phyloP scores from a whole-genome alignment of 1,284 basidiomycete species.

The Albatrellus sp. region DNA sequence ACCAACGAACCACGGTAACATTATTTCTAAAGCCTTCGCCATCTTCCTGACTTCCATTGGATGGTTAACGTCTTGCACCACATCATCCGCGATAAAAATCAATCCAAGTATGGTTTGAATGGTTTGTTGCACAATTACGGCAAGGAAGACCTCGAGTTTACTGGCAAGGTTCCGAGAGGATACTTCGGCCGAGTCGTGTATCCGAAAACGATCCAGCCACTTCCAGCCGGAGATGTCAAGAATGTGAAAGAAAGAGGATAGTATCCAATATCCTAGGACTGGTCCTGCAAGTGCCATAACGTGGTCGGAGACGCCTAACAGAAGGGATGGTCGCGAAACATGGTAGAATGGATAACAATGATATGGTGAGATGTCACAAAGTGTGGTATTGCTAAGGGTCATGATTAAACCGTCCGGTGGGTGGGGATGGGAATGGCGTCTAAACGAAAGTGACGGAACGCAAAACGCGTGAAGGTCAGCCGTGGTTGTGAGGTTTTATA shows the following conservation, averaged over 20 bases:
- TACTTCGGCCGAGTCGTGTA: constrained; percentile 84
- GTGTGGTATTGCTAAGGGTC: too few species aligned
- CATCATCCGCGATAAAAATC: constrained; percentile 52
- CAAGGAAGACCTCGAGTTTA: constrained; percentile 56
- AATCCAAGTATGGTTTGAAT: constrained; percentile 76
- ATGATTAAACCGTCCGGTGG: too few species aligned
- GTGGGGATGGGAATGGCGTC: too few species aligned
- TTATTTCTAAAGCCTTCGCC: constrained; percentile 25
- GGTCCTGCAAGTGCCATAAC: constrained; percentile 67
- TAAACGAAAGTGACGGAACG: too few species aligned
- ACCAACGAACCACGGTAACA: constrained; percentile 32
- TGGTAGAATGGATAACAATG: constrained; percentile 48
- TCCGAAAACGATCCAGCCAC: constrained; percentile 76
- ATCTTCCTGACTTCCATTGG: constrained; percentile 29
- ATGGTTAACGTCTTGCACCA: constrained; percentile 38
- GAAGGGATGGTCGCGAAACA: constrained; percentile 34
- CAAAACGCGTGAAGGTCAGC: too few species aligned
- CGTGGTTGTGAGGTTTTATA: too few species aligned
- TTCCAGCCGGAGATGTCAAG: constrained; percentile 70
- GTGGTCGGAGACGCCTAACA: constrained; percentile 62
- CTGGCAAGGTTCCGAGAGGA: constrained; percentile 69
- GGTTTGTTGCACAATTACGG: constrained; percentile 77
- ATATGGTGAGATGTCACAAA: neutral
- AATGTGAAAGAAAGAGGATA: constrained; percentile 71
- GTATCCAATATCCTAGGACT: constrained; percentile 78